Evolutionary conservation across 1,284 basidiomycete genomes (phyloP), one percentile per base, ranked within the genome.

Genomic region (Apiotrichum domesticum): DNA sequence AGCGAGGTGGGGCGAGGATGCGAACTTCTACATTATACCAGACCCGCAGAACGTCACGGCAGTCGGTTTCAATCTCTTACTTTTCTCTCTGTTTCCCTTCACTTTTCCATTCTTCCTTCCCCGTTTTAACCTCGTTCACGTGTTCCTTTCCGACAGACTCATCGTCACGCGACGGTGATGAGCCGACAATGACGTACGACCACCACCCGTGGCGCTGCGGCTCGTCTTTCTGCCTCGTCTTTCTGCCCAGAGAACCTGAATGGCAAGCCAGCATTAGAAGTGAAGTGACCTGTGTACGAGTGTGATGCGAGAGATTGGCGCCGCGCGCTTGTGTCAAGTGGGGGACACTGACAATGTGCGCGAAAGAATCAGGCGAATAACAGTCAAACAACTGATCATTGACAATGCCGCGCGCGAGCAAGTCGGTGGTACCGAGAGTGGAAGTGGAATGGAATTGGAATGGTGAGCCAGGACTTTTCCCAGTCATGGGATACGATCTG

Each of bases 201-300:
- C 41, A 15, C 41, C 41, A 13, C 41, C 13, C 11, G 13, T 14
- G 37, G 11, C 41, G n/a, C 9, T 15, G n/a, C 41, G 6, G 41
- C 41, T n/a, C 13, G 41, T 42, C 44, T 37, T 8, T 9, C 33
- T 34, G 8, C 45, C 10, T 46, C 29, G 29, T 29, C 29, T 29
- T 13, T 35, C 45, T 34, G 45, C 45, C 35, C 14, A 21, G 29
- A 40, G 35, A 49, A 49, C 47, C 47, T 39, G 47, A 49, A 49
- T 49, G 37, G 21, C 47, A 40, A 49, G 47, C 47, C 47, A 39
- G 47, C 47, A 49, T 49, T 49, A 49, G 47, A 49, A 49, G 47
- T 49, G 47, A 49, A 49, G 47, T 49, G 47, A 49, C n/a, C 41
- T 37, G 47, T 49, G 47, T 49, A 49, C 47, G 47, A 49, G 47